Conservation (phyloP, 768 basidiomycete genomes). For the Clitopilus hobsonii region DNA sequence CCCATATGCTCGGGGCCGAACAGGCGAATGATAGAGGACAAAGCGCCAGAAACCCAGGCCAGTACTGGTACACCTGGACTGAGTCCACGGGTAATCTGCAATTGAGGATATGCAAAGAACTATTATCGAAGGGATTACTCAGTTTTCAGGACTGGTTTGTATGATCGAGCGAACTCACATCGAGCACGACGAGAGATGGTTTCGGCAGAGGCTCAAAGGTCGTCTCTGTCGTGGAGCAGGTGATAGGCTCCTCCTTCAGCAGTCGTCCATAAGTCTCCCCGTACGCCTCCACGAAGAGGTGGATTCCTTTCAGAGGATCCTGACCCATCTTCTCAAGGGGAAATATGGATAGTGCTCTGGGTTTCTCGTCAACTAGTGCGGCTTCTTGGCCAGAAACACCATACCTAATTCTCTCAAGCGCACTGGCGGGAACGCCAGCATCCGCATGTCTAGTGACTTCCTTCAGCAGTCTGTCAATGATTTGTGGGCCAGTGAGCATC, state of each 20-base stretch:
- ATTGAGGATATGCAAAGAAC: constrained; percentile 8
- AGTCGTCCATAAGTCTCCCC: constrained; percentile 6
- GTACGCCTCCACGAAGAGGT: constrained; percentile 4
- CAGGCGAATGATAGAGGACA: constrained; percentile 7
- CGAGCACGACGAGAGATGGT: constrained; percentile 6
- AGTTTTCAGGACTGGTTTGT: not conserved
- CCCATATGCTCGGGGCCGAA: constrained; percentile 15
- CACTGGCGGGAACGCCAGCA: not conserved
- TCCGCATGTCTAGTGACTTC: constrained; percentile 8
- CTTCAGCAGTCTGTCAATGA: not conserved
- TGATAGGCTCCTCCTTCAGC: constrained; percentile 2
- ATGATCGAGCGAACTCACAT: constrained; percentile 6
- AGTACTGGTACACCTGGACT: constrained; percentile 11
- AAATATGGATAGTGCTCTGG: constrained; percentile 4
- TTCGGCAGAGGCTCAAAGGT: constrained; percentile 5
- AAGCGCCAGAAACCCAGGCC: constrained; percentile 7
- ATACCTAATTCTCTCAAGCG: not conserved
- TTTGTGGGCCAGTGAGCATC: not conserved
- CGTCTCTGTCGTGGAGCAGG: constrained; percentile 9
- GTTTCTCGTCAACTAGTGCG: too few relatives aligned
- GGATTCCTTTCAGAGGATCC: not conserved
- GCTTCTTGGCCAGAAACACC: not conserved
- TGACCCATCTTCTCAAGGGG: not conserved
- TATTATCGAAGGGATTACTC: not conserved
- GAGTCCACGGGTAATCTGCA: constrained; percentile 9